A percentile compares a stretch with the other conserved stretches of the same genome.
phyloP scores from a whole-genome alignment of 352 stramenopile genomes.

The Pythium rhizo-oryzae region DNA sequence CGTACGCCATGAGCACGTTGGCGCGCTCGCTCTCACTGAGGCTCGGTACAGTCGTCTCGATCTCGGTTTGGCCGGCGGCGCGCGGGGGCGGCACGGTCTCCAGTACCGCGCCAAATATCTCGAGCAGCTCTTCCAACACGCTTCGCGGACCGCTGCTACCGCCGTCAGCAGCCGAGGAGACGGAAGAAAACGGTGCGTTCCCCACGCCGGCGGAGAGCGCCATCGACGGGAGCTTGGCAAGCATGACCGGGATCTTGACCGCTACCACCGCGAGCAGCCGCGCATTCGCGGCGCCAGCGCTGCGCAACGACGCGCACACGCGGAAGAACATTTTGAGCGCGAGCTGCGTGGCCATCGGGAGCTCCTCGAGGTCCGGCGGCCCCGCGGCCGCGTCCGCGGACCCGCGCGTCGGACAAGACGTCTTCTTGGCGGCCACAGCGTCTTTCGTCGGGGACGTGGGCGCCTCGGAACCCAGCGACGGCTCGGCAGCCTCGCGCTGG shows the following conservation, averaged over 20 bases:
- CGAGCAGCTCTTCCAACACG: slow-evolving; percentile 61
- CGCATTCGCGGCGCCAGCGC: slow-evolving; percentile 16
- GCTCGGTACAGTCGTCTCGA: not conserved
- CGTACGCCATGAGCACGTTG: slow-evolving; percentile 48
- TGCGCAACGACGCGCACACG: slow-evolving; percentile 54
- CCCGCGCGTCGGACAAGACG: not conserved
- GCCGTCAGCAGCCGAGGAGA: not conserved
- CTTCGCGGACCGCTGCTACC: slow-evolving; percentile 21
- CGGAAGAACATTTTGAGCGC: slow-evolving; percentile 75
- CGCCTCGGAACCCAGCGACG: not conserved
- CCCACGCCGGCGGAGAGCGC: slow-evolving; percentile 53
- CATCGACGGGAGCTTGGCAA: slow-evolving; percentile 55
- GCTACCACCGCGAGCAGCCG: slow-evolving; percentile 54
- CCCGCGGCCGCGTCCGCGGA: too few relatives aligned
- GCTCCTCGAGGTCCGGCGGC: slow-evolving; percentile 22
- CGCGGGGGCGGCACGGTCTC: not conserved
- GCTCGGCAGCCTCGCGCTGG: too few relatives aligned
- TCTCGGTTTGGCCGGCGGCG: not conserved
- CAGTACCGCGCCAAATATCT: slow-evolving; percentile 47
- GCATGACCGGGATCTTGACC: slow-evolving; percentile 54
- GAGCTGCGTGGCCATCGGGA: slow-evolving; percentile 52
- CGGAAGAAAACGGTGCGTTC: not conserved
- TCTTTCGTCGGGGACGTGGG: not conserved
- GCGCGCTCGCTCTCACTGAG: slow-evolving; percentile 32
- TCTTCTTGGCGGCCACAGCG: not conserved